Conservation (phyloP, 2,329 filamentous ascomycete genomes). For the Sarocladiaceae sp. region DNA sequence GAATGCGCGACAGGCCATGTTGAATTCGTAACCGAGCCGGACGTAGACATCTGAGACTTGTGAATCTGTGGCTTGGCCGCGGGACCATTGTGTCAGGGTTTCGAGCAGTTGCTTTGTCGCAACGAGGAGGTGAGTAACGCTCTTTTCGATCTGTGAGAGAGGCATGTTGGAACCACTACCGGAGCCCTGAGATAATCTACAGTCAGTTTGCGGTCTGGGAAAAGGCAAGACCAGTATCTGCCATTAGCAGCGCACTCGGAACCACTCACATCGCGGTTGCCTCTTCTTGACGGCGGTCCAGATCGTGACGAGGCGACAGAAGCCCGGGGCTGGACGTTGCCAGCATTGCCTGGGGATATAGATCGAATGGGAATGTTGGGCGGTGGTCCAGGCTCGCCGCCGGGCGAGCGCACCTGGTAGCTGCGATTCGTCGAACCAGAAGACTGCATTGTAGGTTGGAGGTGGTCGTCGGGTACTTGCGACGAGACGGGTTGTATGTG, state of each 20-base stretch:
- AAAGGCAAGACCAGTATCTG: background rate
- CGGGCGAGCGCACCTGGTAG: constrained; percentile 56
- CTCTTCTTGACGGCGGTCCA: constrained; percentile 9
- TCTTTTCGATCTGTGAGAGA: constrained; percentile 97
- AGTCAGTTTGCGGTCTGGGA: background rate
- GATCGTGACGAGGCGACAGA: constrained; percentile 16
- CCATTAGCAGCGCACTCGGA: background rate
- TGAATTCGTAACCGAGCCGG: constrained; percentile 95
- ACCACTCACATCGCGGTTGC: constrained; percentile 12
- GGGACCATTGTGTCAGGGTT: constrained; percentile 96
- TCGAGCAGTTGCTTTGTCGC: constrained; percentile 97
- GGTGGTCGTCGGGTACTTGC: too few species aligned
- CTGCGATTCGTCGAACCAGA: constrained; percentile 43
- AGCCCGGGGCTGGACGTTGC: constrained; percentile 33
- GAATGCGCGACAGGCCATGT: constrained; percentile 95
- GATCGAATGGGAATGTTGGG: constrained; percentile 48
- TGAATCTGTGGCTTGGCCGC: constrained; percentile 81
- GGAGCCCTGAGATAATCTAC: constrained; percentile 28
- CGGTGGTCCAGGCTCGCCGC: constrained; percentile 52
- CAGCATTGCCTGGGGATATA: constrained; percentile 57
- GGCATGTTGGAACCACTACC: constrained; percentile 63
- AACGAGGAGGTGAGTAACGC: constrained; percentile 93
- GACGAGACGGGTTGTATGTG: too few species aligned
- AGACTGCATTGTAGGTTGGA: too few species aligned
- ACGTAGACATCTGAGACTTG: constrained; percentile 99